Evolutionary conservation across 495 filamentous ascomycete genomes (phyloP), one percentile per base, ranked within the genome.

Genomic region (Astrocystis sublimbata): DNA sequence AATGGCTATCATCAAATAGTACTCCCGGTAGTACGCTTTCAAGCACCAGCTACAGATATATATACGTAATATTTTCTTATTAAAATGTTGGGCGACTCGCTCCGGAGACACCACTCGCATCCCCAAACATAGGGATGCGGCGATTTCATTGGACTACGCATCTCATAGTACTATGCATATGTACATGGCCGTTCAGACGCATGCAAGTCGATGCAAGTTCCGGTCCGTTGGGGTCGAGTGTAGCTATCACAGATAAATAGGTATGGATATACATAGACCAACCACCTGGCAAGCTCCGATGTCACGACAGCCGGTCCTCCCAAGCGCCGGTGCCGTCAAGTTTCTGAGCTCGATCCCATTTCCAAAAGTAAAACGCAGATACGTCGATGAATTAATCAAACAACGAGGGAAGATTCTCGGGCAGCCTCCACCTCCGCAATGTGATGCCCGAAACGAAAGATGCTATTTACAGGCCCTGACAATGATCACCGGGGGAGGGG

Each of bases 121-220:
- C 40, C 33, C 51, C 33, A 40, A 54, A 54, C 33, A 2, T 54
- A 15, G 19, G 40, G 33, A 33, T 9, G 49, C 51, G 2, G 51
- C 31, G 23, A 54, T 35, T 56, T 36, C 31, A 56, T 42, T 56
- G 52, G 52, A 30, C 36, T 40, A 24, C 9, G 9, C 33, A n/a
- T n/a, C n/a, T n/a, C n/a, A n/a, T n/a, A n/a, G n/a, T n/a, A n/a
- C n/a, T n/a, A n/a, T n/a, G n/a, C n/a, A n/a, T n/a, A n/a, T n/a
- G n/a, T n/a, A n/a, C n/a, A n/a, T n/a, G 33, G 41, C 21, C 33
- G 53, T 49, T 58, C 28, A 15, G 35, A 40, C 15, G 33, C 26
- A 60, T 60, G 58, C 58, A 52, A n/a, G 46, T 33, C 24, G 36
- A 60, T 52, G 58, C 58, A 52, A 60, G 58, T 60, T 10, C 58